These are phyloP conservation scores for Zasmidium angulare DNA, from an alignment of 2,329 filamentous ascomycete species.

Conservation along the genomic window DNA sequence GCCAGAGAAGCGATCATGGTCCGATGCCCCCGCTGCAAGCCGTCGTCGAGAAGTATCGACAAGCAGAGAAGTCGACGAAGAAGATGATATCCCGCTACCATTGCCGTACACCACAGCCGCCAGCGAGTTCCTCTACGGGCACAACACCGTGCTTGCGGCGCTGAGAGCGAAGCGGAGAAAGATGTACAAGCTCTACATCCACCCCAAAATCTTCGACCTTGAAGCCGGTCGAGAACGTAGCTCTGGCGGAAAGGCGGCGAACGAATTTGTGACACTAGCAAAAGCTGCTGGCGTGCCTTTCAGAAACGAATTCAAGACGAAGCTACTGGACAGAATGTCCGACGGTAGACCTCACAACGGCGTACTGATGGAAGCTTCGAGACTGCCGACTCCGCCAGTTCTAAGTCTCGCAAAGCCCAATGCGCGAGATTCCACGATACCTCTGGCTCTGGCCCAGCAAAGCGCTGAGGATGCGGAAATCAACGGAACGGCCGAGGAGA, in stretches of 20 bases:
- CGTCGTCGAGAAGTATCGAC: background rate
- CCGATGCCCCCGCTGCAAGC: background rate
- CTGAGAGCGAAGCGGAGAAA: conserved; percentile 68
- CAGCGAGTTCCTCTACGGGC: conserved; percentile 88
- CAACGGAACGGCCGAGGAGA: conserved; percentile 64
- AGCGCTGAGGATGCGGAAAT: conserved; percentile 66
- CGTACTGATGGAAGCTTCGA: conserved; percentile 81
- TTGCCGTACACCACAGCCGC: conserved; percentile 78
- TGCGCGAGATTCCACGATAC: conserved; percentile 50
- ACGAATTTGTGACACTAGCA: conserved; percentile 25
- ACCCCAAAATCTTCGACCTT: conserved; percentile 25
- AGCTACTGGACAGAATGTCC: conserved; percentile 74
- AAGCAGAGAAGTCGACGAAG: conserved; percentile 11
- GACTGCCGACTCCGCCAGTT: conserved; percentile 61
- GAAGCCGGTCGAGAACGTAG: conserved; percentile 8
- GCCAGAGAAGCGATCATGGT: background rate
- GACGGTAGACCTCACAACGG: conserved; percentile 85
- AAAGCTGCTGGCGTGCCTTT: conserved; percentile 52
- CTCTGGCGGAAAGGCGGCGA: conserved; percentile 14
- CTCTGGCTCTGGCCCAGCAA: conserved; percentile 64
- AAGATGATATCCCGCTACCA: conserved; percentile 38
- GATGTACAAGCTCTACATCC: conserved; percentile 80
- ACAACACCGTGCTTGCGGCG: conserved; percentile 76
- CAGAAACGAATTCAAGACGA: conserved; percentile 52
- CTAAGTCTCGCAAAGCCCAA: conserved; percentile 35